A percentile compares a stretch with the other conserved stretches of the same genome.
Evolutionary conservation across 441 rosid genomes (phyloP).

Genomic region (Gossypium trilobum): DNA sequence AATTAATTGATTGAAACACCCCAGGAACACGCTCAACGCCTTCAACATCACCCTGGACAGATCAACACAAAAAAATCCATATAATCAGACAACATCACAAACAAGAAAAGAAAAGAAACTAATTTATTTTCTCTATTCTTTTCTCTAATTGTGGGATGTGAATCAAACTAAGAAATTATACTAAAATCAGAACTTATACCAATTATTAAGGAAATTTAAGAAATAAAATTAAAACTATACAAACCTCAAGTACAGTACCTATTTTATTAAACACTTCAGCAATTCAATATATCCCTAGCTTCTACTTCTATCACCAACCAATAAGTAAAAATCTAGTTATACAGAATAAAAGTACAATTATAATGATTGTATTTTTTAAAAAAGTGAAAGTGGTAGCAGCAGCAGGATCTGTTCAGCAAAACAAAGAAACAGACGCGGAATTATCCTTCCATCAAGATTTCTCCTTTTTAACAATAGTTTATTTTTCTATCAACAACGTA

Average conservation of each 20-base stretch:
- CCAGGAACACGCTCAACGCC: conserved; percentile 26
- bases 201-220: not conserved
- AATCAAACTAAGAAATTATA: not conserved
- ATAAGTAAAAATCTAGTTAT: not conserved
- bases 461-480: not conserved
- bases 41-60: conserved; percentile 34
- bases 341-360: not conserved
- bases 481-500: not conserved
- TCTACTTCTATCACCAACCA: not conserved
- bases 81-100: conserved; percentile 11
- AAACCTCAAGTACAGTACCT: conserved; percentile 5
- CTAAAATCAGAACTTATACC: not conserved
- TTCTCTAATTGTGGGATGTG: not conserved
- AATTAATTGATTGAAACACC: conserved; percentile 24
- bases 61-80: conserved; percentile 17
- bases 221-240: not conserved
- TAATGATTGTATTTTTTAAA: not conserved
- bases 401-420: conserved; percentile 3
- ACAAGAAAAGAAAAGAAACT: not conserved
- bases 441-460: not conserved
- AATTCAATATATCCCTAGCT: not conserved
- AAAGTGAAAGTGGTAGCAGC: not conserved
- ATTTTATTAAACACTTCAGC: not conserved
- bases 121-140: not conserved
- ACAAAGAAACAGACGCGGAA: not conserved